Conservation (phyloP, 768 basidiomycete species). For the Suillus lakei region DNA sequence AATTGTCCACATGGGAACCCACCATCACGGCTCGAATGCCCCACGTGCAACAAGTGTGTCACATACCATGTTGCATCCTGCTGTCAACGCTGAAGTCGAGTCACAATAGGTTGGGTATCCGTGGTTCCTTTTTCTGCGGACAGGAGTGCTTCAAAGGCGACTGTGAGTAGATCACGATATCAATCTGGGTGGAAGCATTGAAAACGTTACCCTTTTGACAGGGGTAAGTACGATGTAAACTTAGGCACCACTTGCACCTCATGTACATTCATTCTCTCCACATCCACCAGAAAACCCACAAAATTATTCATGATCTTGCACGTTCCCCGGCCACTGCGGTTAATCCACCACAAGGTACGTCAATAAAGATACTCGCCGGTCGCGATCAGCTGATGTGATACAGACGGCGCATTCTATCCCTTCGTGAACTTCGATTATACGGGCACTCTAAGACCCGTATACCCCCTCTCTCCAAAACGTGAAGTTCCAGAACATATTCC, state of each 20-base stretch:
- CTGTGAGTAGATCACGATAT: slow-evolving; percentile 62
- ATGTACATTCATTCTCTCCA: slow-evolving; percentile 9
- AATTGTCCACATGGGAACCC: slow-evolving; percentile 82
- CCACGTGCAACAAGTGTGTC: slow-evolving; percentile 87
- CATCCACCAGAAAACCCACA: slow-evolving; percentile 74
- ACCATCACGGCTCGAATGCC: slow-evolving; percentile 87
- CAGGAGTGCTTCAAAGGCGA: slow-evolving; percentile 96
- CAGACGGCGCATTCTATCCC: slow-evolving; percentile 82
- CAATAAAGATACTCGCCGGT: background rate
- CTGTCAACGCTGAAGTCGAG: slow-evolving; percentile 19
- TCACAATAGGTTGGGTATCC: slow-evolving; percentile 68
- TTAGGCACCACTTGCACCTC: background rate
- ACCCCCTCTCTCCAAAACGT: slow-evolving; percentile 85
- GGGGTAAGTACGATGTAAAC: slow-evolving; percentile 27
- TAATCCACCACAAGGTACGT: slow-evolving; percentile 10
- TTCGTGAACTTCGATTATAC: slow-evolving; percentile 81
- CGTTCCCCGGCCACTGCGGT: slow-evolving; percentile 28
- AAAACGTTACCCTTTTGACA: slow-evolving; percentile 12
- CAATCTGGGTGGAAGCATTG: background rate
- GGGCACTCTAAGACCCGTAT: slow-evolving; percentile 78
- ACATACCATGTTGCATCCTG: slow-evolving; percentile 6
- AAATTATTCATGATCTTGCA: slow-evolving; percentile 71
- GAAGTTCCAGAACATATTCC: slow-evolving; percentile 82
- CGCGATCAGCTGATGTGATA: slow-evolving; percentile 6
- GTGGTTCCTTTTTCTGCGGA: slow-evolving; percentile 88